These are phyloP conservation scores for Carnegiea gigantea DNA, from an alignment of 179 eudicot species.

Conservation along the genomic window DNA sequence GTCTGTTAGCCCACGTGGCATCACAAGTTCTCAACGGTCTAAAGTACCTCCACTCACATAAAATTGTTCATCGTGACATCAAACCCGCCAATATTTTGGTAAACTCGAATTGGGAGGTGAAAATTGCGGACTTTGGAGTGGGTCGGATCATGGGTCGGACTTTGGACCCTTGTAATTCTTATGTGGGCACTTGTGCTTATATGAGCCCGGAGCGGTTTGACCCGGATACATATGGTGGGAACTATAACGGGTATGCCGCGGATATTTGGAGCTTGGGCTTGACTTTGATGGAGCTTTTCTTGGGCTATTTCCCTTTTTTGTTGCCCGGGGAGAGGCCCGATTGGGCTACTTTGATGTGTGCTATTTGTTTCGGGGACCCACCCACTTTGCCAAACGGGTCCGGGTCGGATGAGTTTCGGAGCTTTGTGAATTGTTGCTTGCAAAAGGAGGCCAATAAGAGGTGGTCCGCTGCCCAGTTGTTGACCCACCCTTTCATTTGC, in stretches of 20 bases:
- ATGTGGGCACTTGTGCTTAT: conserved; percentile 91
- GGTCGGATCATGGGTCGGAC: conserved; percentile 76
- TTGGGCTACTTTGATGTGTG: conserved; percentile 93
- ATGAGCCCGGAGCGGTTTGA: conserved; percentile 95
- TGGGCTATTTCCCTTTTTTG: conserved; percentile 81
- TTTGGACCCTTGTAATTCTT: conserved; percentile 80
- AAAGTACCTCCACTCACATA: conserved; percentile 61
- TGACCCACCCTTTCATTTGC: conserved; percentile 66
- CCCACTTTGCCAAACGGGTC: conserved; percentile 61
- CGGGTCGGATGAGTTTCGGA: conserved; percentile 59
- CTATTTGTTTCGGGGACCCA: conserved; percentile 88
- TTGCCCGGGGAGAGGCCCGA: conserved; percentile 76
- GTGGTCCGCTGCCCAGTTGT: conserved; percentile 60
- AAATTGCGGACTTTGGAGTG: conserved; percentile 86
- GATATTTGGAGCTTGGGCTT: conserved; percentile 91
- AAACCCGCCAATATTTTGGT: conserved; percentile 73
- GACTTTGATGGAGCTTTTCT: conserved; percentile 67
- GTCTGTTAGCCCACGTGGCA: conserved; percentile 39
- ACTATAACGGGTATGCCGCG: conserved; percentile 77
- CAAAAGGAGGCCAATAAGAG: conserved; percentile 74
- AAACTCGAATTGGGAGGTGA: conserved; percentile 52
- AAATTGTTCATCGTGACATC: conserved; percentile 76
- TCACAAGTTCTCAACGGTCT: conserved; percentile 58
- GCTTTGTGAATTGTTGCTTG: conserved; percentile 68
- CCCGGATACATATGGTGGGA: conserved; percentile 79